Base-by-base conservation (phyloP, 352 stramenopile species). In the Thalassiosira ordinaria region DNA sequence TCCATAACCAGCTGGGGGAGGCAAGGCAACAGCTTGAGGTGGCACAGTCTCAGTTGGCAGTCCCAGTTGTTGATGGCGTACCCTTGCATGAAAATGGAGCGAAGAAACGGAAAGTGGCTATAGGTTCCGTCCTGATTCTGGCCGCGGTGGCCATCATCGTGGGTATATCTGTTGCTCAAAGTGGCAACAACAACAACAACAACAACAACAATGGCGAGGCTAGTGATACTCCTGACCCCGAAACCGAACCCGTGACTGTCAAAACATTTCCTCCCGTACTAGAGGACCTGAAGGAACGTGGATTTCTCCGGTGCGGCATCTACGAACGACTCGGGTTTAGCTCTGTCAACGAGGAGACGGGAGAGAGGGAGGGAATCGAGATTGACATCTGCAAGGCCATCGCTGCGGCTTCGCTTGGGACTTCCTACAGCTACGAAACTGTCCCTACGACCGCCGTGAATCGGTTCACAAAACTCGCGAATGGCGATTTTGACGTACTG, bases 281-380 rank as follows among this genome's bases (percentile, higher is more conserved):
- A 16, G 44, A 52, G 18, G 18, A 3, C 18, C 18, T 76, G 8
- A 37, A 69, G 13, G 20, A 76, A 44, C 26, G 57, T 47, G 56
- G 56, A 52, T 0, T 60, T 61, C 52, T 78, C 3, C 14, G 49
- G 29, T 78, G 69, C 66, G 69, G 69, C 31, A 49, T 71, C 9
- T 20, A 27, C 0, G 35, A 62, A 11, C n/a, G 11, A 22, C 31
- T 35, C 47, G 46, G 67, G 9, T 74, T 66, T 66, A 52, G 44
- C 44, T 56, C 44, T 20, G 0, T 63, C 1, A 56, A 73, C 33
- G 22, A 53, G 14, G 51, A 62, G 7, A 56, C 49, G 0, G 31
- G 24, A 29, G 51, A 41, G 22, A 51, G 53, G 37, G 66, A 67
- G 53, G 67, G 67, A 31, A 49, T 76, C 14, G 67, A 76, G 49